Evolutionary conservation across 495 filamentous ascomycete genomes (phyloP).

Genomic region (Lasiosphaeria miniovina): DNA sequence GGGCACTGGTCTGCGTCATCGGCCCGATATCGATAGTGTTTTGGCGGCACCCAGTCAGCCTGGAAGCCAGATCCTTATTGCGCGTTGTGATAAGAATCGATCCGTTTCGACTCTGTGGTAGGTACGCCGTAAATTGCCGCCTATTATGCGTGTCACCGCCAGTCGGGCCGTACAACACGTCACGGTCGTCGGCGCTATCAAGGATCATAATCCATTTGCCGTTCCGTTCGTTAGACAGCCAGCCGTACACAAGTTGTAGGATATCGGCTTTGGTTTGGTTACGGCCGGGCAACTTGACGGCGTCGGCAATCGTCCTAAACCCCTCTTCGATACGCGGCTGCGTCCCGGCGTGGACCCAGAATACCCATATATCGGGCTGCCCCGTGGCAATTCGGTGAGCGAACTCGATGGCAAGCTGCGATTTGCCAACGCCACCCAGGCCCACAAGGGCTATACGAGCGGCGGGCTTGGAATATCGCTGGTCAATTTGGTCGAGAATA

Average conservation of each 20-base stretch:
- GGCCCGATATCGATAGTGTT: conserved; percentile 22
- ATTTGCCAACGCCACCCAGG: neutral
- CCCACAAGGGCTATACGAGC: conserved; percentile 12
- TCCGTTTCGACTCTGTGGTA: conserved; percentile 42
- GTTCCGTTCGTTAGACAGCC: conserved; percentile 39
- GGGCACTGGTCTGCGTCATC: conserved; percentile 23
- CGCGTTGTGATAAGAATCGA: conserved; percentile 37
- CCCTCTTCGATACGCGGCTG: conserved; percentile 14
- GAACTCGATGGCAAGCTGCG: neutral
- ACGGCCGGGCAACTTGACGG: conserved; percentile 33
- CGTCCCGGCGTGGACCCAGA: no score
- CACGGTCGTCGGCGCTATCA: conserved; percentile 45
- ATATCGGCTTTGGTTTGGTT: conserved; percentile 36
- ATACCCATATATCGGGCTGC: neutral
- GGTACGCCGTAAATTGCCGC: conserved; percentile 27
- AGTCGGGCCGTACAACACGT: conserved; percentile 23
- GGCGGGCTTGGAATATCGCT: no score
- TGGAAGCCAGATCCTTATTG: conserved; percentile 22
- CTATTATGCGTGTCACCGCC: conserved; percentile 1
- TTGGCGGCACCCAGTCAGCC: conserved; percentile 20
- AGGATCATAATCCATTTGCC: conserved; percentile 41
- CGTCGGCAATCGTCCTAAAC: conserved; percentile 39
- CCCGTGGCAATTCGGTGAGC: neutral
- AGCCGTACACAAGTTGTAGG: conserved; percentile 35
- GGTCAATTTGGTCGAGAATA: no score